A percentile compares a stretch with the other conserved stretches of the same genome.
These are phyloP conservation scores for Candida verbasci DNA, from an alignment of 805 yeast species.

Conservation along the genomic window DNA sequence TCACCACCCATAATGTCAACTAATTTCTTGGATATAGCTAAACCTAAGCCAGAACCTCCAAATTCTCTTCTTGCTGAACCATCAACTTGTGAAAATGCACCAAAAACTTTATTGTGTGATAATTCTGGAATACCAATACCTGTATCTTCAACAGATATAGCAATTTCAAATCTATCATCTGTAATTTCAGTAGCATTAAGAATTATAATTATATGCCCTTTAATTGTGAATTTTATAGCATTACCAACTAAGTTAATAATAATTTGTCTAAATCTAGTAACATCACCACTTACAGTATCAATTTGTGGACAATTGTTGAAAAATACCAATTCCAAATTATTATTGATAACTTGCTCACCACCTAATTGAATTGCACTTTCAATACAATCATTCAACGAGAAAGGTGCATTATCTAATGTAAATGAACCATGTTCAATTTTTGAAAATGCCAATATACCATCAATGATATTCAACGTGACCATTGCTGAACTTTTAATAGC, in stretches of 20 bases:
- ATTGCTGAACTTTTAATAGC: constrained; percentile 48
- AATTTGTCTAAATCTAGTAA: constrained; percentile 47
- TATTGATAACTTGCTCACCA: constrained; percentile 44
- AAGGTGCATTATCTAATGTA: constrained; percentile 39
- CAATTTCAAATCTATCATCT: constrained; percentile 32
- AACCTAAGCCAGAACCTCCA: constrained; percentile 52
- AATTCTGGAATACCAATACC: constrained; percentile 51
- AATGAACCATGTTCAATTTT: constrained; percentile 55
- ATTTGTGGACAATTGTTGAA: constrained; percentile 38
- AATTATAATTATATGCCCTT: constrained; percentile 40
- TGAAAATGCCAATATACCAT: constrained; percentile 51
- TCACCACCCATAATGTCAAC: constrained; percentile 48
- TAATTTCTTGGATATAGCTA: constrained; percentile 45
- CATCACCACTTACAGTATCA: constrained; percentile 41
- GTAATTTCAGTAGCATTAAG: constrained; percentile 25
- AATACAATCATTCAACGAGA: constrained; percentile 40
- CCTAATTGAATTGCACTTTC: constrained; percentile 46
- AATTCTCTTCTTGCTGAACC: constrained; percentile 46
- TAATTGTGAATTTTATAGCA: constrained; percentile 47
- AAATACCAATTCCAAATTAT: constrained; percentile 42
- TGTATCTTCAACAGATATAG: constrained; percentile 42
- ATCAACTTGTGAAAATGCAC: constrained; percentile 55
- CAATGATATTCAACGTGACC: constrained; percentile 49
- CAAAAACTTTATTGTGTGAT: constrained; percentile 43
- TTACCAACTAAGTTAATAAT: constrained; percentile 50